A percentile compares a stretch with the other conserved stretches of the same genome.
Conservation (phyloP, 1,284 basidiomycete species). For the Sporisorium scitamineum region DNA sequence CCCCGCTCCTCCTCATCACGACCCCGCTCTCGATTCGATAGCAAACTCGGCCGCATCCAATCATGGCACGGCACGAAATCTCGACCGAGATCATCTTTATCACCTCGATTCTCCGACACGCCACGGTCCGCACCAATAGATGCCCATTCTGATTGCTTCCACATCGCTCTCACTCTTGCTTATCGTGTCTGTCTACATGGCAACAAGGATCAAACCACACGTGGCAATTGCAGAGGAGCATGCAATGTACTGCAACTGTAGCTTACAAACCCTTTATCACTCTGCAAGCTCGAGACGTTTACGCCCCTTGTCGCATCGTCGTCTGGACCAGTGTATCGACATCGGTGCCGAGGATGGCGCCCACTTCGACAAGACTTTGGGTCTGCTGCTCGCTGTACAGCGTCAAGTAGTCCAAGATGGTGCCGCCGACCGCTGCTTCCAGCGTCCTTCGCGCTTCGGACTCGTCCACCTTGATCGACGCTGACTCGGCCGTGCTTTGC, state of each 20-base stretch:
- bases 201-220: not conserved
- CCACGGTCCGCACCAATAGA: not conserved
- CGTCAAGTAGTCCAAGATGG: conserved; percentile 41
- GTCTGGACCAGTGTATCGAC: not conserved
- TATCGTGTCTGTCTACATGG: too few species aligned
- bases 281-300: too few species aligned
- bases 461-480: not conserved
- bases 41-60: conserved; percentile 36
- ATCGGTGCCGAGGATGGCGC: not conserved
- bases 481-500: too few species aligned
- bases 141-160: not conserved
- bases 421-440: conserved; percentile 34
- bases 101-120: conserved; percentile 6
- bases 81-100: not conserved
- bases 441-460: conserved; percentile 10
- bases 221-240: not conserved
- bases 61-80: not conserved
- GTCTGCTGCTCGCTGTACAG: conserved; percentile 41
- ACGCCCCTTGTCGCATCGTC: not conserved
- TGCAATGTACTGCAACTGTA: not conserved
- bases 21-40: conserved; percentile 12
- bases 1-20: not conserved
- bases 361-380: conserved; percentile 27
- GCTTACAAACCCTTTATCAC: not conserved
- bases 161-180: not conserved